phyloP scores from a whole-genome alignment of 2,329 filamentous ascomycete species.

The Sphaerulina vaccinii region DNA sequence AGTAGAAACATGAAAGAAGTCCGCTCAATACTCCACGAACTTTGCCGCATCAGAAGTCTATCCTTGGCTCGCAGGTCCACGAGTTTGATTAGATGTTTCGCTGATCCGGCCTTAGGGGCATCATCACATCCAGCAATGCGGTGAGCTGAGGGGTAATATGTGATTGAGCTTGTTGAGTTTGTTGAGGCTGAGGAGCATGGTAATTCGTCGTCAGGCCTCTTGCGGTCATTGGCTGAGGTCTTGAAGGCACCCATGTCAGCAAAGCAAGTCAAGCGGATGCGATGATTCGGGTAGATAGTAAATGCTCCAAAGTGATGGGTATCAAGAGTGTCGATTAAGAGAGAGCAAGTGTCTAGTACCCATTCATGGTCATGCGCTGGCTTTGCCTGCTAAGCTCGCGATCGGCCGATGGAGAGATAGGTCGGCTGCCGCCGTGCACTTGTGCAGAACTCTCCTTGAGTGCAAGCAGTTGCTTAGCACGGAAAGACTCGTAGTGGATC shows the following conservation, averaged over 20 bases:
- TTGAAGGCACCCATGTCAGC: constrained; percentile 16
- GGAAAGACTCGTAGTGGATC: constrained; percentile 99
- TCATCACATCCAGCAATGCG: no score
- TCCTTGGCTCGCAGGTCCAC: constrained; percentile 30
- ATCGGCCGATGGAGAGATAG: constrained; percentile 92
- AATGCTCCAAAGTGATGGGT: constrained; percentile 25
- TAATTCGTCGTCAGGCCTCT: not conserved
- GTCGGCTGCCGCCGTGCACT: constrained; percentile 64
- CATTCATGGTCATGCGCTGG: constrained; percentile 98
- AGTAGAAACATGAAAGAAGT: constrained; percentile 16
- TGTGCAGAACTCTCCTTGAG: constrained; percentile 97
- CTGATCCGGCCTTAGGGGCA: no score
- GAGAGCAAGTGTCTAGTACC: constrained; percentile 65
- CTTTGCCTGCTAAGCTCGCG: constrained; percentile 95
- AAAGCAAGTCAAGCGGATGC: constrained; percentile 14
- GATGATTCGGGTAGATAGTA: constrained; percentile 18
- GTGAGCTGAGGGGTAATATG: no score
- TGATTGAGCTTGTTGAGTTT: not conserved
- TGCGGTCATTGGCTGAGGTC: constrained; percentile 12
- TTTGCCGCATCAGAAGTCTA: constrained; percentile 18
- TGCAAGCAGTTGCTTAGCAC: constrained; percentile 95
- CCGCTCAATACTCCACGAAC: constrained; percentile 20
- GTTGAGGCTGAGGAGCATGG: not conserved
- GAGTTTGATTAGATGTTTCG: constrained; percentile 28
- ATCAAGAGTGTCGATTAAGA: constrained; percentile 15